These are phyloP conservation scores for Penicillium manginii DNA, from an alignment of 495 filamentous ascomycete species.

Conservation along the genomic window DNA sequence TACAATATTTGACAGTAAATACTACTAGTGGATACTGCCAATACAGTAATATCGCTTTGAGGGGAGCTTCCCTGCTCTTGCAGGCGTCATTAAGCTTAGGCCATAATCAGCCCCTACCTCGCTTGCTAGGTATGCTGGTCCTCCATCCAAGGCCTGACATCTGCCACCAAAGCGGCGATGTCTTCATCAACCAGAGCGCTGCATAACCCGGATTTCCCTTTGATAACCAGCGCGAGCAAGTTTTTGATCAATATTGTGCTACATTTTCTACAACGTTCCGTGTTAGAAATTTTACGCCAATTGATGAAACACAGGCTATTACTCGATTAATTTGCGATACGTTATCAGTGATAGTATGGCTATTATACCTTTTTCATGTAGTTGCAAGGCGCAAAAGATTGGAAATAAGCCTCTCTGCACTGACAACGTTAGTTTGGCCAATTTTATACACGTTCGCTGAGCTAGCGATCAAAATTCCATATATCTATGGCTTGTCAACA, in stretches of 20 bases:
- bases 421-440: background rate
- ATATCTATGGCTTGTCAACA: constrained; percentile 73
- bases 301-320: constrained; percentile 64
- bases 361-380: constrained; percentile 61
- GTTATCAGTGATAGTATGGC: constrained; percentile 56
- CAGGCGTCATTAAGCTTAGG: too few relatives aligned
- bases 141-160: constrained; percentile 63
- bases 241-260: constrained; percentile 70
- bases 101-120: too few relatives aligned
- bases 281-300: constrained; percentile 56
- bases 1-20: too few relatives aligned
- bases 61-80: too few relatives aligned
- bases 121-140: constrained; percentile 69
- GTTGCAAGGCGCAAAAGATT: constrained; percentile 26
- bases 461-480: constrained; percentile 67
- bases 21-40: too few relatives aligned
- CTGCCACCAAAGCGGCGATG: constrained; percentile 66
- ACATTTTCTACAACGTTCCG: constrained; percentile 68
- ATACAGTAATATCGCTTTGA: too few relatives aligned
- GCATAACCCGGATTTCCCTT: constrained; percentile 73
- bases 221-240: constrained; percentile 67
- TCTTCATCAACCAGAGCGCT: constrained; percentile 64
- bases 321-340: constrained; percentile 66
- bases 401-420: constrained; percentile 5
- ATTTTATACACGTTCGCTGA: constrained; percentile 37